Base-by-base conservation (phyloP, 768 basidiomycete genomes). In the Cystobasidium tubakii region DNA sequence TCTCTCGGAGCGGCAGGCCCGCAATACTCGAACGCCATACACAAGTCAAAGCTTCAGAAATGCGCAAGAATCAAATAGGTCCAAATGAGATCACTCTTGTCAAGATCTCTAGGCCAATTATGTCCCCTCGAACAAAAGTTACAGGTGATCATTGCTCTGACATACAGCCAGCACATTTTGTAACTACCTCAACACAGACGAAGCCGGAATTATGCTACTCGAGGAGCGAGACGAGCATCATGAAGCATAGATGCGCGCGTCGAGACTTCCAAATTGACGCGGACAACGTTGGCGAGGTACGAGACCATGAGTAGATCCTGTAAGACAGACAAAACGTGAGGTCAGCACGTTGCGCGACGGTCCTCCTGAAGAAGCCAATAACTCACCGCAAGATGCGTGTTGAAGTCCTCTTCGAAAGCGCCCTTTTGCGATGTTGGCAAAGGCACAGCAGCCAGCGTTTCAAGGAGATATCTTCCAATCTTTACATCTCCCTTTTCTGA, bases 291-390 rank as follows among this genome's bases (percentile, higher is more conserved):
- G 12, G 66, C 66, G 15, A 67, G 50, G 66, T 67, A 67, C 25
- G 66, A 67, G n/a, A 54, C 66, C 66, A 67, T 67, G 27, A 67
- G 66, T 19, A 67, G 66, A 39, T 67, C 66, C 66, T 67, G 36
- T 12, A 15, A 33, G 43, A 19, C 44, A 31, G 44, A 39, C 19
- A 33, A 12, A 25, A 29, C 7, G 42, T 10, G 12, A 42, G 27
- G 27, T 67, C 66, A 67, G 66, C 27, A 25, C 13, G 15, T 1
- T 19, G 12, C 27, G 44, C 27, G 29, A 50, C 25, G 2, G 42
- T 9, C 44, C 12, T 27, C 33, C 10, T 23, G 4, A 6, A 15
- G 42, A 15, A 43, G 25, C 23, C 2, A 29, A 13, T 1, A 42
- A 67, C 66, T 39, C 39, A 67, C 66, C 3, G 66, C 66, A 44